A percentile compares a stretch with the other conserved stretches of the same genome.
Evolutionary conservation across 2,329 filamentous ascomycete genomes (phyloP).

Genomic region (Aureobasidium musti): DNA sequence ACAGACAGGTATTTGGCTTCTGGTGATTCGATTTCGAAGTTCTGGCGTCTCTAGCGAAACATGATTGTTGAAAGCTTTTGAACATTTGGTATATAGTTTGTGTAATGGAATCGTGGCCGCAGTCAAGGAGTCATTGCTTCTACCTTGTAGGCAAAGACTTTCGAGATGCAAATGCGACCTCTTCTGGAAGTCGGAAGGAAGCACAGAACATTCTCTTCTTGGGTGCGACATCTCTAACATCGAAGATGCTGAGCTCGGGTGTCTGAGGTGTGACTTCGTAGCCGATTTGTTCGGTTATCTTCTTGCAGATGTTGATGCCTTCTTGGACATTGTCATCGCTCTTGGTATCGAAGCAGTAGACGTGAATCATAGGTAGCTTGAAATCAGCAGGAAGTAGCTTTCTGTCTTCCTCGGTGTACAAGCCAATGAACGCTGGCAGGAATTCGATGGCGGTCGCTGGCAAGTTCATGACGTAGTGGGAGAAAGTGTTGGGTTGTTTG

Average conservation of each 20-base stretch:
- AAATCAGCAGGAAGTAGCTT: conserved; percentile 35
- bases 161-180: conserved; percentile 72
- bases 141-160: conserved; percentile 11
- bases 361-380: conserved; percentile 78
- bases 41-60: background rate
- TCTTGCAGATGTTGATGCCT: conserved; percentile 62
- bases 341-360: conserved; percentile 92
- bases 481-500: conserved; percentile 69
- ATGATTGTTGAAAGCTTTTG: conserved; percentile 8
- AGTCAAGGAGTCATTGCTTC: background rate
- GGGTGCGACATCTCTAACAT: conserved; percentile 85
- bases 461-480: conserved; percentile 98
- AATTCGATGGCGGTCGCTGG: conserved; percentile 88
- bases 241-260: conserved; percentile 57
- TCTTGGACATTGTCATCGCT: conserved; percentile 69
- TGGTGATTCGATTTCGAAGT: background rate
- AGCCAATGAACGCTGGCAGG: conserved; percentile 71
- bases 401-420: conserved; percentile 59
- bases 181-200: conserved; percentile 78
- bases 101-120: conserved; percentile 1
- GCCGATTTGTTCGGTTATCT: conserved; percentile 64
- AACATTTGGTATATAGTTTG: conserved; percentile 18
- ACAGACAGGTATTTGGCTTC: background rate
- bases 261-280: conserved; percentile 61
- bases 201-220: conserved; percentile 97